Evolutionary conservation across 169 alveolate species (phyloP).

Genomic region (Cryptosporidium sp.): DNA sequence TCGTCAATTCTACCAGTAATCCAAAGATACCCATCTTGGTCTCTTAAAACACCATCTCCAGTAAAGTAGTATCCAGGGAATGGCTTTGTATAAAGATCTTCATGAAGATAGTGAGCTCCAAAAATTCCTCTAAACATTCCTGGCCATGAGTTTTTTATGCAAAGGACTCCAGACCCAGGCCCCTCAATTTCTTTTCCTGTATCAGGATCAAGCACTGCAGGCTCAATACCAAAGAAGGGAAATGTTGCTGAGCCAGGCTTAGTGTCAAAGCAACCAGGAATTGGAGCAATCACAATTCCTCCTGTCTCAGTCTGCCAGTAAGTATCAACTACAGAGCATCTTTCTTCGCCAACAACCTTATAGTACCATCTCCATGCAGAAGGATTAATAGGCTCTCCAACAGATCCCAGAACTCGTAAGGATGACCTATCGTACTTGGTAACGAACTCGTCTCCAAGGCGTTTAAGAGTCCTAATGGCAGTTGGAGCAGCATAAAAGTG

Average conservation of each 20-base stretch:
- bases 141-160: slow-evolving; percentile 92
- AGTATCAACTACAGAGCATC: slow-evolving; percentile 91
- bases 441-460: slow-evolving; percentile 82
- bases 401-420: slow-evolving; percentile 86
- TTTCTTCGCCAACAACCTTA: slow-evolving; percentile 79
- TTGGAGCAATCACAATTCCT: slow-evolving; percentile 91
- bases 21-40: slow-evolving; percentile 94
- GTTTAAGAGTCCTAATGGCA: slow-evolving; percentile 92
- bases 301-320: slow-evolving; percentile 99
- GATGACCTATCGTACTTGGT: slow-evolving; percentile 81
- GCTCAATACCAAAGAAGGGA: slow-evolving; percentile 89
- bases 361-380: slow-evolving; percentile 96
- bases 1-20: slow-evolving; percentile 97
- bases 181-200: slow-evolving; percentile 88
- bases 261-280: slow-evolving; percentile 89
- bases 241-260: slow-evolving; percentile 95
- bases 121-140: slow-evolving; percentile 89
- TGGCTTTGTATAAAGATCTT: slow-evolving; percentile 85
- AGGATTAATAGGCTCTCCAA: slow-evolving; percentile 94
- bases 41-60: slow-evolving; percentile 96
- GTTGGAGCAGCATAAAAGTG: slow-evolving; percentile 98
- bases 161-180: slow-evolving; percentile 86
- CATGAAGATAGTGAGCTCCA: slow-evolving; percentile 89
- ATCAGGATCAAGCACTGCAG: slow-evolving; percentile 88
- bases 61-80: slow-evolving; percentile 91